Base-by-base conservation (phyloP, 2,329 filamentous ascomycete species). In the Didymella exigua region DNA sequence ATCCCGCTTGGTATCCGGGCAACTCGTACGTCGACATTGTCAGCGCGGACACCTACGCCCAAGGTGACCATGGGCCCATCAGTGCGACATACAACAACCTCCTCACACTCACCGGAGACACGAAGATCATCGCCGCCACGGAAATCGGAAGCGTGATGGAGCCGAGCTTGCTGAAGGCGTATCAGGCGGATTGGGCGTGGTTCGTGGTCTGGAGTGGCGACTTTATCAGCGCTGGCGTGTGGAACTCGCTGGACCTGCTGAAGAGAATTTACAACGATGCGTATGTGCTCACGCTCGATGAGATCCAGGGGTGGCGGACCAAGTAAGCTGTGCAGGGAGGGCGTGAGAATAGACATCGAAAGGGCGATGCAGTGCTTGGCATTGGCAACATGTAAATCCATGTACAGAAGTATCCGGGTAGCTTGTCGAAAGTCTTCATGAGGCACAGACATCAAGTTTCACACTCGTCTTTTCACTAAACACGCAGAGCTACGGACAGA, bases 121-220 rank as follows among this genome's bases (percentile, higher is more conserved):
- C 72, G 43, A 82, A 82, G 71, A 72, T 82, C 48, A 76, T 81
- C 29, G 79, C 78, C 0, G 77, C 79, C 0, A 65, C 79, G 5
- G 80, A 82, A 60, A 76, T 81, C 0, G 80, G 80, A 10, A 75
- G 75, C 11, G 76, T 80, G 2, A 79, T 80, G 43, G 72, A 77
- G n/a, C 78, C 77, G 0, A 67, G 67, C 1, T 67, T 72, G 34
- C 65, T 81, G 3, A 68, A 75, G 57, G 75, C 76, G 4, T 81
- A 80, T 57, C 71, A 77, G 59, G 76, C 79, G 0, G 75, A 81
- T 57, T 82, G 80, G 80, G 68, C 76, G 29, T 82, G 76, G 67
- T 82, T 81, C 54, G 72, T 72, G 30, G 76, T 79, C 5, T 82
- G 80, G 80, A 68, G 69, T 10, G 77, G 76, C 3, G 73, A 74